These are phyloP conservation scores for Parasarocladium wereldwijsianum DNA, from an alignment of 2,329 filamentous ascomycete species.

Conservation along the genomic window DNA sequence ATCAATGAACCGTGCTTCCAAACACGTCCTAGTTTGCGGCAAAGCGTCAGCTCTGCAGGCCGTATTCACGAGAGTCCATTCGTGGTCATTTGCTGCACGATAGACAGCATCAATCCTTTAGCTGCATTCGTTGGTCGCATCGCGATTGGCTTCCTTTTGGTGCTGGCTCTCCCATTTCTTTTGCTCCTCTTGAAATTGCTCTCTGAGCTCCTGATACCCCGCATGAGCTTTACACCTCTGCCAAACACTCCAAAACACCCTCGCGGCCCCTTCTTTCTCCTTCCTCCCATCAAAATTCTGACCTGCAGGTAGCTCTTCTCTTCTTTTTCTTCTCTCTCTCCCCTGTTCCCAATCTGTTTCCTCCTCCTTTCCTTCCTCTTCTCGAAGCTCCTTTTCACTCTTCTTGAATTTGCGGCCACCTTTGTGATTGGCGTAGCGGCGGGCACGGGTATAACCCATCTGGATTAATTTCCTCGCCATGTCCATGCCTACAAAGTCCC, in stretches of 20 bases:
- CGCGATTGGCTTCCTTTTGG: too few relatives aligned
- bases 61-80: too few relatives aligned
- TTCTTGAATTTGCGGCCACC: conserved; percentile 37
- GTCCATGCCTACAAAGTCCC: conserved; percentile 49
- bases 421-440: conserved; percentile 40
- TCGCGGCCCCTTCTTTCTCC: conserved; percentile 10
- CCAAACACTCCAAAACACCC: conserved; percentile 10
- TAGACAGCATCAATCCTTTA: too few relatives aligned
- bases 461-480: conserved; percentile 51
- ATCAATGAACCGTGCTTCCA: too few relatives aligned
- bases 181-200: conserved; percentile 8
- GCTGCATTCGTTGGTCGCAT: too few relatives aligned
- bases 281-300: conserved; percentile 7
- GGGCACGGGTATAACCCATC: conserved; percentile 50
- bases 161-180: conserved; percentile 6
- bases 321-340: too few relatives aligned
- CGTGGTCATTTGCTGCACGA: too few relatives aligned
- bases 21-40: too few relatives aligned
- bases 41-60: too few relatives aligned
- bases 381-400: conserved; percentile 4
- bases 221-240: conserved; percentile 10
- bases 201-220: conserved; percentile 8
- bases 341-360: conserved; percentile 8
- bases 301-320: too few relatives aligned
- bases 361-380: not conserved